These are phyloP conservation scores for Bifiguratus adelaidae DNA, from an alignment of 192 early-diverging fungal genomes.

Conservation along the genomic window DNA sequence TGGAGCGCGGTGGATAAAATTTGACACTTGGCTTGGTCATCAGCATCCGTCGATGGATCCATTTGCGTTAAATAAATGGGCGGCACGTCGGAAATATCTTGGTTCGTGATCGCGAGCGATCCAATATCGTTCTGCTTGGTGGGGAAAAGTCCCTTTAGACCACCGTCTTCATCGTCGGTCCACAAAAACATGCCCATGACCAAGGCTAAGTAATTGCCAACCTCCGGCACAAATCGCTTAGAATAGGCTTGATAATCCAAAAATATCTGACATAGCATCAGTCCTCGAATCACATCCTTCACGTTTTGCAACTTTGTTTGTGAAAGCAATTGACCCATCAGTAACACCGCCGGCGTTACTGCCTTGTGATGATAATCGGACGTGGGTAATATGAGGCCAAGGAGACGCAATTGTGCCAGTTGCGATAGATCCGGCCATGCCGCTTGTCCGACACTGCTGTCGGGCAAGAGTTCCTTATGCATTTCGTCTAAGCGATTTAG, in stretches of 20 bases:
- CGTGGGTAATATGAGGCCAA: slow-evolving; percentile 79
- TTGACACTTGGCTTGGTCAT: too few relatives aligned
- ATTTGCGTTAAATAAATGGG: too few relatives aligned
- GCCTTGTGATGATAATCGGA: slow-evolving; percentile 86
- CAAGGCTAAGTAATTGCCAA: slow-evolving; percentile 48
- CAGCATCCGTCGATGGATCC: too few relatives aligned
- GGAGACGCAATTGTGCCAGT: slow-evolving; percentile 51
- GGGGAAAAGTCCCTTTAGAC: too few relatives aligned
- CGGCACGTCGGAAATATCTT: too few relatives aligned
- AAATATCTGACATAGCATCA: slow-evolving; percentile 56
- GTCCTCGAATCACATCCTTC: slow-evolving; percentile 52
- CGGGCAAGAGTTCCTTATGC: slow-evolving; percentile 31
- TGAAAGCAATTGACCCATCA: slow-evolving; percentile 69
- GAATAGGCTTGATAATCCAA: slow-evolving; percentile 49
- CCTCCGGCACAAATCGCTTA: slow-evolving; percentile 68
- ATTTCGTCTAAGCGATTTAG: slow-evolving; percentile 39
- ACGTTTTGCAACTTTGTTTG: slow-evolving; percentile 46
- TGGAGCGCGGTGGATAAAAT: too few relatives aligned
- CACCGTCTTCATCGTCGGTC: too few relatives aligned
- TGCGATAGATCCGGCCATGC: slow-evolving; percentile 42
- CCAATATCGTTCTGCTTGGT: too few relatives aligned
- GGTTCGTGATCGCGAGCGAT: too few relatives aligned
- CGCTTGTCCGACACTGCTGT: slow-evolving; percentile 14
- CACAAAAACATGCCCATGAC: slow-evolving; percentile 26
- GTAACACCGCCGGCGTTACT: slow-evolving; percentile 71